These are phyloP conservation scores for Acacia melanoxylon DNA, from an alignment of 306 rosid genomes.

Conservation along the genomic window DNA sequence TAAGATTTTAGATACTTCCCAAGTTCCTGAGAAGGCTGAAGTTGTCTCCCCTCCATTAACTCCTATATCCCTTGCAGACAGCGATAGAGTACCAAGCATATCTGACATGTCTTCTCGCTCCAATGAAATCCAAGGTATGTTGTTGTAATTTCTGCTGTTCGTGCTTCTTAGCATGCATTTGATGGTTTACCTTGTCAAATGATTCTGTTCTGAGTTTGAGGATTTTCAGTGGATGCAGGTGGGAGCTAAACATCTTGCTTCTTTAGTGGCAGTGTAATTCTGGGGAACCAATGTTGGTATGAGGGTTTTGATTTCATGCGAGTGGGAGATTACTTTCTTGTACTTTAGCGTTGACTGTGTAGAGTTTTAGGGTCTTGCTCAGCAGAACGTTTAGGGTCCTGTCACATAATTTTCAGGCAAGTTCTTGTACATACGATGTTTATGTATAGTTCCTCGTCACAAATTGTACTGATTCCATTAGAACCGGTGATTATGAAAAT, in stretches of 20 bases:
- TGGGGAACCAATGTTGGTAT: constrained; percentile 25
- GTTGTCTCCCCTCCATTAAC: constrained; percentile 72
- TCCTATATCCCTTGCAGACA: constrained; percentile 55
- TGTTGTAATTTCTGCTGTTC: constrained; percentile 14
- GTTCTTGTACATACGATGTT: constrained; percentile 60
- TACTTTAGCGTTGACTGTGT: constrained; percentile 19
- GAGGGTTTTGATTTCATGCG: constrained; percentile 43
- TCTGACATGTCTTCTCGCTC: constrained; percentile 60
- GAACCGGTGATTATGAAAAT: constrained; percentile 52
- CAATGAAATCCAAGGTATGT: constrained; percentile 64
- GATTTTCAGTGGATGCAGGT: constrained; percentile 76
- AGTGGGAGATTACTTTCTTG: constrained; percentile 45
- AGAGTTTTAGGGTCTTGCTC: constrained; percentile 33
- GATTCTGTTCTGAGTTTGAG: constrained; percentile 40
- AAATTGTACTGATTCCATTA: constrained; percentile 39
- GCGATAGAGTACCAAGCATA: constrained; percentile 39
- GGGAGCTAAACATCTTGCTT: constrained; percentile 50
- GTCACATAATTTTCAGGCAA: constrained; percentile 33
- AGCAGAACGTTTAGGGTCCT: constrained; percentile 34
- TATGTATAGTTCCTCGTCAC: constrained; percentile 62
- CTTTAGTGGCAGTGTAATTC: constrained; percentile 19
- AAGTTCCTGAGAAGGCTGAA: constrained; percentile 53
- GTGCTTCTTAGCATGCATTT: constrained; percentile 10
- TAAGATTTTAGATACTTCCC: constrained; percentile 65
- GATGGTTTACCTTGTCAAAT: constrained; percentile 22